A percentile compares a stretch with the other conserved stretches of the same genome.
Evolutionary conservation across 2,329 filamentous ascomycete genomes (phyloP).

Genomic region (Truncatella angustata): DNA sequence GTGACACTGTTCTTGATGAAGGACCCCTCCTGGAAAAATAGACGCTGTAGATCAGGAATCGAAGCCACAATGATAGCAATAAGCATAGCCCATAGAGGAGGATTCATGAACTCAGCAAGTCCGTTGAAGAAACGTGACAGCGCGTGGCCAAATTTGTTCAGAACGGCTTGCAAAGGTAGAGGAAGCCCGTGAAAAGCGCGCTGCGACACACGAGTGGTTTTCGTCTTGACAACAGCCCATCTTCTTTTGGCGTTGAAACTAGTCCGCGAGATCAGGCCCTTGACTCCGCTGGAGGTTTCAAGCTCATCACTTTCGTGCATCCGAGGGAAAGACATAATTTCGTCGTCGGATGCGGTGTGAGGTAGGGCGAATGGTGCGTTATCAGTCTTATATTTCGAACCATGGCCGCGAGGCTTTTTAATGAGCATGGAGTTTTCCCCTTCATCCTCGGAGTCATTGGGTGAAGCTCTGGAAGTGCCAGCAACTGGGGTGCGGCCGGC

Average conservation of each 20-base stretch:
- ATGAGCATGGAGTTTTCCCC: conserved; percentile 26
- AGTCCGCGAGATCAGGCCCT: conserved; percentile 38
- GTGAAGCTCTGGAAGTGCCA: conserved; percentile 47
- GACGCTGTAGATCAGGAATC: conserved; percentile 73
- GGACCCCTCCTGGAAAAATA: conserved; percentile 86
- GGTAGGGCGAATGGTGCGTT: conserved; percentile 33
- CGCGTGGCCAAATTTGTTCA: conserved; percentile 30
- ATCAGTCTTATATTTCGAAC: conserved; percentile 25
- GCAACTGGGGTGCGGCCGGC: conserved; percentile 55
- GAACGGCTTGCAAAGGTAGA: conserved; percentile 33
- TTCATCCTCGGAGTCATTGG: conserved; percentile 49
- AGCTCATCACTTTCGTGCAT: conserved; percentile 44
- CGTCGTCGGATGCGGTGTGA: conserved; percentile 39
- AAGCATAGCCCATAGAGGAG: conserved; percentile 96
- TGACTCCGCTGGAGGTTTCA: conserved; percentile 38
- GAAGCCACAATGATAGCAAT: conserved; percentile 88
- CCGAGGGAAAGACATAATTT: conserved; percentile 63
- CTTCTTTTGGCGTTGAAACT: conserved; percentile 31
- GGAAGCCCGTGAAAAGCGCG: conserved; percentile 39
- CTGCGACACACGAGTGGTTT: conserved; percentile 13
- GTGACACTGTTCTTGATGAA: conserved; percentile 94
- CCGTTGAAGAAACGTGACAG: conserved; percentile 56
- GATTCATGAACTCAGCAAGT: conserved; percentile 95
- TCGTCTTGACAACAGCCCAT: conserved; percentile 20
- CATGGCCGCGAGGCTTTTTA: conserved; percentile 23